Base-by-base conservation (phyloP, 176 grass and related monocot species). In the Zoysia japonica region DNA sequence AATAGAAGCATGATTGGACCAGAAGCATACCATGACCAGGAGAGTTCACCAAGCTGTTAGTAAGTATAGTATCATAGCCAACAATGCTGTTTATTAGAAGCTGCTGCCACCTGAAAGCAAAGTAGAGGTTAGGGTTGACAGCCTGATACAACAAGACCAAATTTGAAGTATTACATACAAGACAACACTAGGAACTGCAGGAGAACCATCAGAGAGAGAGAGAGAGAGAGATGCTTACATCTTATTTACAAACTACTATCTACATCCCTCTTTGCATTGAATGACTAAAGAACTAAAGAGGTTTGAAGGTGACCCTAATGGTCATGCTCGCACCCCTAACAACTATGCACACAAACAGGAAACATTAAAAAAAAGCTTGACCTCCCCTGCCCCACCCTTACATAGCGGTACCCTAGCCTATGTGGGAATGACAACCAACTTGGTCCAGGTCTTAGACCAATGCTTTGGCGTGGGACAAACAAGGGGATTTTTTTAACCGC, bases 11-110 rank as follows among this genome's bases (percentile, higher is more conserved):
- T 9, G 48, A 78, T 47, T 35, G 61, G 52, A 61, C 65, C 41
- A 88, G 47, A 85, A 73, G 69, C 45, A 1, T 84, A 99, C 96
- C 96, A 55, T 99, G 90, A 61, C 92, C 92, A 80, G 96, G 96
- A 77, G 86, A 95, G 78, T 83, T 99, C 75, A 95, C 81, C 75
- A 99, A 91, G 80, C 92, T 99, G 78, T 99, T 99, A 67, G 86
- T 94, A 82, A 99, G 92, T 82, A 99, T 99, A 70, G 96, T 99
- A 85, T 99, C 96, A 86, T 99, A 95, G 28, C 96, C 96, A 89
- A 99, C 96, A 81, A 99, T 84, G 73, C 78, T 87, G 86, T 99
- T 99, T 85, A 99, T 95, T 74, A 99, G 73, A 87, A 99, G 96
- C 52, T 93, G 96, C 77, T 99, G 96, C 96, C 96, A 99, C 86